phyloP scores from a whole-genome alignment of 306 rosid species.

The Rosa rugosa region DNA sequence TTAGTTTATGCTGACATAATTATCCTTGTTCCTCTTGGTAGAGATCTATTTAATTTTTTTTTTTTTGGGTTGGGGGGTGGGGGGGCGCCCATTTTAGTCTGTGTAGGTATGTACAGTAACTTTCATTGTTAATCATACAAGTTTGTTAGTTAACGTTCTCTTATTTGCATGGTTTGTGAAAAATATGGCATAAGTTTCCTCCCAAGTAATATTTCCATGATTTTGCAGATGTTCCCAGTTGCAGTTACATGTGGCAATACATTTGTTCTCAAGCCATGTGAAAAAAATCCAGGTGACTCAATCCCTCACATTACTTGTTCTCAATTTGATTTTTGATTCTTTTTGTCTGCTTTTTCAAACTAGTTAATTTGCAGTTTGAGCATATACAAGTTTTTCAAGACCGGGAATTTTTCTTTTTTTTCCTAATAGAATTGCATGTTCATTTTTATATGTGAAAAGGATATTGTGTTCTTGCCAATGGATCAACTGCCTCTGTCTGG shows the following conservation, averaged over 20 bases:
- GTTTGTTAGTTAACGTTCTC: neutral
- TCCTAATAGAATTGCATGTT: neutral
- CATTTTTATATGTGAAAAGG: neutral
- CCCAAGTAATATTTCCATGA: slow-evolving; percentile 17
- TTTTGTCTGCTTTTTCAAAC: neutral
- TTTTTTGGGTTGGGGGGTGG: too few relatives aligned
- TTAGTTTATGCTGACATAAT: slow-evolving; percentile 10
- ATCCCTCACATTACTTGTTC: slow-evolving; percentile 11
- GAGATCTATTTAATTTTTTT: neutral
- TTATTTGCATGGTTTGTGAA: slow-evolving; percentile 15
- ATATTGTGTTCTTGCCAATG: neutral
- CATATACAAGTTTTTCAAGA: neutral
- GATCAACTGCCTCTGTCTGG: neutral
- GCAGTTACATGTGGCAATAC: slow-evolving; percentile 80
- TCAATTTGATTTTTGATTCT: neutral
- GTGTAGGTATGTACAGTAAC: neutral
- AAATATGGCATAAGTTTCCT: slow-evolving; percentile 8
- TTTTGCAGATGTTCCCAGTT: slow-evolving; percentile 68
- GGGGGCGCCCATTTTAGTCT: neutral
- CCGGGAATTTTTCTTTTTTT: neutral
- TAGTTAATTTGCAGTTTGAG: neutral
- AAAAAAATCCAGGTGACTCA: slow-evolving; percentile 57
- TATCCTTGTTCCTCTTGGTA: neutral
- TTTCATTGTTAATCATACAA: neutral
- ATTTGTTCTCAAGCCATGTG: slow-evolving; percentile 72